These are phyloP conservation scores for Mucor piriformis DNA, from an alignment of 371 early-diverging fungal species.

Conservation along the genomic window DNA sequence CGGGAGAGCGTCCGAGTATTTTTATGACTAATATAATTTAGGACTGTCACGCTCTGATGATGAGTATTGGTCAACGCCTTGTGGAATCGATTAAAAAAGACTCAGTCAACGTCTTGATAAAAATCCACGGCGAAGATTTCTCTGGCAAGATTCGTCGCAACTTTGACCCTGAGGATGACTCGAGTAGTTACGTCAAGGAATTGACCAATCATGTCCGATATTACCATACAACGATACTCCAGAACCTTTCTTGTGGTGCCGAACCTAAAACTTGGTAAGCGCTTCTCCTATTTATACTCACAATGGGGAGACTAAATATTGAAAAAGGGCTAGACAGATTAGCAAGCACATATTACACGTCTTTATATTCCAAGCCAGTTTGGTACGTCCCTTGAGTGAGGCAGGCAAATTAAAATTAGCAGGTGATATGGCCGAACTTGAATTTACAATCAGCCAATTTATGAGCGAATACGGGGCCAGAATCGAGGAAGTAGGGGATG, in stretches of 20 bases:
- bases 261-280: slow-evolving; percentile 62
- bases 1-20: too few relatives aligned
- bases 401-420: slow-evolving; percentile 65
- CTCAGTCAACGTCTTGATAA: slow-evolving; percentile 51
- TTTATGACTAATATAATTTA: too few relatives aligned
- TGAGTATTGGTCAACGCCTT: slow-evolving; percentile 54
- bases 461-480: slow-evolving; percentile 54
- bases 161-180: slow-evolving; percentile 25
- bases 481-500: slow-evolving; percentile 57
- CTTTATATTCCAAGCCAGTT: slow-evolving; percentile 65
- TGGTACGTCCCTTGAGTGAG: slow-evolving; percentile 64
- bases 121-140: slow-evolving; percentile 69
- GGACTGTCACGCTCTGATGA: slow-evolving; percentile 56
- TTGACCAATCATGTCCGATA: slow-evolving; percentile 59
- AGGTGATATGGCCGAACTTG: slow-evolving; percentile 74
- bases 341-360: slow-evolving; percentile 53
- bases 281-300: neutral
- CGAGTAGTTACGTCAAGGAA: slow-evolving; percentile 59
- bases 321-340: slow-evolving; percentile 50
- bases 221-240: slow-evolving; percentile 57
- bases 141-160: slow-evolving; percentile 33
- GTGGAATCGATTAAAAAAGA: slow-evolving; percentile 55
- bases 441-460: slow-evolving; percentile 64
- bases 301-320: neutral
- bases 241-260: slow-evolving; percentile 62